Evolutionary conservation across 2,329 filamentous ascomycete species (phyloP).

Genomic region (Purpureocillium takamizusanense): DNA sequence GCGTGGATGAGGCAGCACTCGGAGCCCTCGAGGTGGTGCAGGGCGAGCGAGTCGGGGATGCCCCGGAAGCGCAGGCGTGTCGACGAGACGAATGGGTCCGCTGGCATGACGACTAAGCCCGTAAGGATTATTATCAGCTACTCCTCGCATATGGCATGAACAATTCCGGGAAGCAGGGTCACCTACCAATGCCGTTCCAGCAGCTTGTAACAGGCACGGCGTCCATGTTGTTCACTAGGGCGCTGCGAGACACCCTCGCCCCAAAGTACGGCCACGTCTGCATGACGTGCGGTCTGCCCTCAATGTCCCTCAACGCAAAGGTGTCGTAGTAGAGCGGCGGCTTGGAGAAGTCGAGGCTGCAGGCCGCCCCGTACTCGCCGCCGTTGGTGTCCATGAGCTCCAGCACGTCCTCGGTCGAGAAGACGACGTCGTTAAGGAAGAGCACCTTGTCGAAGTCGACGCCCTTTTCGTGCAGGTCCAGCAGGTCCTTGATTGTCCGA

Average conservation of each 20-base stretch:
- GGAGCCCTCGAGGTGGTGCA: constrained; percentile 60
- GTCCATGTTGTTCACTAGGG: constrained; percentile 37
- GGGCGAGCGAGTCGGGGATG: constrained; percentile 52
- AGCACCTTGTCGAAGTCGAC: constrained; percentile 48
- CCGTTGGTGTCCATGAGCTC: constrained; percentile 46
- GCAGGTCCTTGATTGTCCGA: constrained; percentile 48
- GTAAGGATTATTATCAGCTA: no score
- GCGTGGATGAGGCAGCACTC: constrained; percentile 73
- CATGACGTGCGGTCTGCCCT: constrained; percentile 40
- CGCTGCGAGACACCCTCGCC: constrained; percentile 38
- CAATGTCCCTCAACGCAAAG: constrained; percentile 48
- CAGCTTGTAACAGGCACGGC: constrained; percentile 36
- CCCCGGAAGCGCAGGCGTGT: constrained; percentile 50
- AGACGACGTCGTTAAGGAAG: constrained; percentile 56
- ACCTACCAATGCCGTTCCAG: constrained; percentile 34
- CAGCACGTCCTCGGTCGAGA: constrained; percentile 47
- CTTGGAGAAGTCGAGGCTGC: constrained; percentile 49
- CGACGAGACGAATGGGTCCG: constrained; percentile 42
- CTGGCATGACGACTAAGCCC: constrained; percentile 36
- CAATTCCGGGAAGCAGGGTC: background rate
- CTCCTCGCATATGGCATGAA: no score
- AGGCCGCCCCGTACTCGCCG: constrained; percentile 52
- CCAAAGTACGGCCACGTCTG: constrained; percentile 53
- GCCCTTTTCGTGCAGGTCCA: constrained; percentile 39
- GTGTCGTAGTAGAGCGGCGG: constrained; percentile 51